Evolutionary conservation across 1,284 basidiomycete genomes (phyloP), one percentile per base, ranked within the genome.

Genomic region (Apiotrichum brassicae): DNA sequence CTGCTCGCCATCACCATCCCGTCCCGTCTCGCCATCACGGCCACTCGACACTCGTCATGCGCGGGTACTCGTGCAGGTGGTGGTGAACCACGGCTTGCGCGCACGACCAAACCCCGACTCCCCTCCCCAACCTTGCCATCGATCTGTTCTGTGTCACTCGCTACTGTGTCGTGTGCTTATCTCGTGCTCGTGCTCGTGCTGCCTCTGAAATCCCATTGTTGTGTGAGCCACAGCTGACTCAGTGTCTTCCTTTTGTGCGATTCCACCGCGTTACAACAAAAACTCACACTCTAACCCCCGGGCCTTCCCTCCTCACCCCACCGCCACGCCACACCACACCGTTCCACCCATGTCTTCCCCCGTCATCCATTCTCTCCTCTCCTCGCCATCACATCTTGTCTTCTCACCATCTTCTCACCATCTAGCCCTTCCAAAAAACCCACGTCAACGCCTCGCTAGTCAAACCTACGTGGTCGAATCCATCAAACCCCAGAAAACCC

Each of bases 381-480:
- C 24, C 34, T 32, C 25, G 26, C 43, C 24, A 16, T 22, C 18
- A 12, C 33, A 24, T 46, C 22, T 36, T 26, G 7, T 22, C 45
- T 25, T 25, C 32, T 41, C 24, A 9, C 39, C 25, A 22, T 26
- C 44, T 25, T 44, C 30, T 35, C 5, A 24, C 33, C 9, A 9
- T 8, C 14, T n/a, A 5, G 34, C 47, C 46, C 50, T 42, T 32
- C 49, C 42, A 48, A 57, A 57, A 57, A 57, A 57, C 56, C 56
- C 52, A 57, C 56, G 56, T 57, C 56, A 57, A 54, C 56, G 56
- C 56, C 40, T 42, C 40, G 40, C 16, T 28, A 47, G 36, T 38
- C 36, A 53, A 53, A 48, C 49, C 49, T 54, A 57, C 56, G 56
- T 57, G 56, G 56, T 46, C 56, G 56, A 59, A 46, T 47, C 49